These are phyloP conservation scores for Dentipellis fragilis DNA, from an alignment of 768 basidiomycete species.

Conservation along the genomic window DNA sequence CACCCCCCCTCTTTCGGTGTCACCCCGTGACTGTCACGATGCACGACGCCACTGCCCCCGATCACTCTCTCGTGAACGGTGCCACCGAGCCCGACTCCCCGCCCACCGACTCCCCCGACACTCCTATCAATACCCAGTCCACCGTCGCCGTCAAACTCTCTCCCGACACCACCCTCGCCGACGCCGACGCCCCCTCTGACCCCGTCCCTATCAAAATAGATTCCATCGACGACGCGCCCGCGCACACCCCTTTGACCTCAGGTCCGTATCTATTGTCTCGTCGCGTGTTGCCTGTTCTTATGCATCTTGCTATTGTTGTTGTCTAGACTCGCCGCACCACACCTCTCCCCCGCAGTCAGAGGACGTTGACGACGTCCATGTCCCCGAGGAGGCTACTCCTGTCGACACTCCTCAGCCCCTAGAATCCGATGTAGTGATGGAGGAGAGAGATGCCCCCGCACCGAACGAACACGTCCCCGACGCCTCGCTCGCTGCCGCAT, in stretches of 20 bases:
- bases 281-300: not conserved
- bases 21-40: slow-evolving; percentile 69
- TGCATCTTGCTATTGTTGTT: slow-evolving; percentile 15
- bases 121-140: slow-evolving; percentile 43
- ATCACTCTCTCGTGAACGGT: slow-evolving; percentile 1
- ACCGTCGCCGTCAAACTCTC: slow-evolving; percentile 53
- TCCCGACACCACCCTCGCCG: slow-evolving; percentile 49
- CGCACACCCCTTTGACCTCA: slow-evolving; percentile 40
- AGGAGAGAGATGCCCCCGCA: slow-evolving; percentile 8
- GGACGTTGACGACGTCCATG: slow-evolving; percentile 44
- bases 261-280: slow-evolving; percentile 26
- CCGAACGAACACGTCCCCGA: slow-evolving; percentile 18
- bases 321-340: not conserved
- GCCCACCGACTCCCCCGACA: slow-evolving; percentile 44
- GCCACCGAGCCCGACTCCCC: slow-evolving; percentile 10
- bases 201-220: slow-evolving; percentile 41
- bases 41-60: slow-evolving; percentile 39
- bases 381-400: slow-evolving; percentile 32
- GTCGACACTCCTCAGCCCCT: slow-evolving; percentile 1
- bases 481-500: slow-evolving; percentile 14
- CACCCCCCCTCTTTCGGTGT: slow-evolving; percentile 22
- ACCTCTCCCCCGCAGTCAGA: slow-evolving; percentile 33
- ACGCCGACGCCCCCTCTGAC: slow-evolving; percentile 60
- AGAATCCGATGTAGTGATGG: slow-evolving; percentile 1
- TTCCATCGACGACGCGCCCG: slow-evolving; percentile 31